Conservation (phyloP, 306 rosid species). For the Cucurbita maxima region DNA sequence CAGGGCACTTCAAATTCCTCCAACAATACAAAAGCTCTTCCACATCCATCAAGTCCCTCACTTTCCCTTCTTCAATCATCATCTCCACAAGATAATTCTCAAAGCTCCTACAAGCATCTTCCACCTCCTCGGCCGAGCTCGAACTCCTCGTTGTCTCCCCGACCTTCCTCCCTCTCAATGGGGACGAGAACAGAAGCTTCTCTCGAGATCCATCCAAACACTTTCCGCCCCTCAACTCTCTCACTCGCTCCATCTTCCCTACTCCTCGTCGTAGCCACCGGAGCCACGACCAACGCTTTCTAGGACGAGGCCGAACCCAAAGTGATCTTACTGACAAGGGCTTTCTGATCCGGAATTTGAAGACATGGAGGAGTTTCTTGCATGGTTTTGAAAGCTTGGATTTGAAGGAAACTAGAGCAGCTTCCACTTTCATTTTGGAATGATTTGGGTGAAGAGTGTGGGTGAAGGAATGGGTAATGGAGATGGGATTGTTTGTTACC, state of each 20-base stretch:
- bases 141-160: not conserved
- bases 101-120: slow-evolving; percentile 78
- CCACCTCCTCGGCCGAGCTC: slow-evolving; percentile 16
- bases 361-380: slow-evolving; percentile 27
- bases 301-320: not conserved
- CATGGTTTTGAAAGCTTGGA: slow-evolving; percentile 68
- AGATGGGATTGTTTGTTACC: not conserved
- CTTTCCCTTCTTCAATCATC: slow-evolving; percentile 81
- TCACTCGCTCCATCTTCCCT: slow-evolving; percentile 4
- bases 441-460: slow-evolving; percentile 15
- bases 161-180: slow-evolving; percentile 10
- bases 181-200: slow-evolving; percentile 28
- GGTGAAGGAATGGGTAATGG: slow-evolving; percentile 23
- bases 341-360: slow-evolving; percentile 43
- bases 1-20: slow-evolving; percentile 68
- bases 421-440: slow-evolving; percentile 46
- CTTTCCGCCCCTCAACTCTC: slow-evolving; percentile 16
- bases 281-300: slow-evolving; percentile 3
- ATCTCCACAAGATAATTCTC: slow-evolving; percentile 78
- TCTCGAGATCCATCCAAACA: slow-evolving; percentile 5
- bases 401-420: slow-evolving; percentile 38
- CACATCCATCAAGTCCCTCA: slow-evolving; percentile 58
- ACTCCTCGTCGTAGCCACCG: slow-evolving; percentile 23
- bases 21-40: slow-evolving; percentile 81
- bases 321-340: slow-evolving; percentile 33